Evolutionary conservation across 2,329 filamentous ascomycete species (phyloP).

Genomic region (Sclerotinia glacialis): DNA sequence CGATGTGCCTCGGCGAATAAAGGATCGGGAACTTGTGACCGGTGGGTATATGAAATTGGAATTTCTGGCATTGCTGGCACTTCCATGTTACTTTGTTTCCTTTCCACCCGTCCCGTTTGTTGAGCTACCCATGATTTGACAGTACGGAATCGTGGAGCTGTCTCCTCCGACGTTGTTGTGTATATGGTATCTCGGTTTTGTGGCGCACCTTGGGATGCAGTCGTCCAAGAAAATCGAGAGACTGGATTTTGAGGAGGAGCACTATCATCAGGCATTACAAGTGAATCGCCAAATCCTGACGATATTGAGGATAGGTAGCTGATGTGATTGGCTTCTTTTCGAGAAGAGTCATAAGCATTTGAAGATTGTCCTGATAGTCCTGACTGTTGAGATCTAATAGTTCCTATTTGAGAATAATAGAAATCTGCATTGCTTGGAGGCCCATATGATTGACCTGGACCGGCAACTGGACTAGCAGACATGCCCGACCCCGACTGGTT

Average conservation of each 20-base stretch:
- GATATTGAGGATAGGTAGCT: constrained; percentile 57
- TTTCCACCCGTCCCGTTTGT: constrained; percentile 54
- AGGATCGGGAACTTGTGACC: constrained; percentile 16
- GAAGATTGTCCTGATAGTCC: constrained; percentile 29
- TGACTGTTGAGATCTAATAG: constrained; percentile 18
- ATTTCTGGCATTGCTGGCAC: constrained; percentile 36
- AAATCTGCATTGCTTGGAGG: background rate
- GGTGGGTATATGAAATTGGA: constrained; percentile 23
- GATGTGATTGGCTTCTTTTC: constrained; percentile 32
- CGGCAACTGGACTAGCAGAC: constrained; percentile 10
- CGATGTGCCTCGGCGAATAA: constrained; percentile 30
- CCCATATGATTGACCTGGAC: constrained; percentile 9
- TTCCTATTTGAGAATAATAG: constrained; percentile 20
- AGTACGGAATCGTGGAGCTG: constrained; percentile 53
- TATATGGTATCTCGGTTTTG: constrained; percentile 38
- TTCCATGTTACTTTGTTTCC: constrained; percentile 43
- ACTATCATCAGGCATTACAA: constrained; percentile 43
- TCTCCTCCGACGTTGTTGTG: constrained; percentile 37
- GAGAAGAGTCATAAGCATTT: constrained; percentile 31
- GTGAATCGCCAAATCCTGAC: constrained; percentile 62
- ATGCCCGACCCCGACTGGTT: constrained; percentile 5
- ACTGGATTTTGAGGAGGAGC: constrained; percentile 22
- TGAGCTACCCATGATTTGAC: constrained; percentile 65
- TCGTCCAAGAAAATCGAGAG: constrained; percentile 38
- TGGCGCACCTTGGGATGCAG: constrained; percentile 23